Base-by-base conservation (phyloP, 495 filamentous ascomycete genomes). In the Xylaria venustula region DNA sequence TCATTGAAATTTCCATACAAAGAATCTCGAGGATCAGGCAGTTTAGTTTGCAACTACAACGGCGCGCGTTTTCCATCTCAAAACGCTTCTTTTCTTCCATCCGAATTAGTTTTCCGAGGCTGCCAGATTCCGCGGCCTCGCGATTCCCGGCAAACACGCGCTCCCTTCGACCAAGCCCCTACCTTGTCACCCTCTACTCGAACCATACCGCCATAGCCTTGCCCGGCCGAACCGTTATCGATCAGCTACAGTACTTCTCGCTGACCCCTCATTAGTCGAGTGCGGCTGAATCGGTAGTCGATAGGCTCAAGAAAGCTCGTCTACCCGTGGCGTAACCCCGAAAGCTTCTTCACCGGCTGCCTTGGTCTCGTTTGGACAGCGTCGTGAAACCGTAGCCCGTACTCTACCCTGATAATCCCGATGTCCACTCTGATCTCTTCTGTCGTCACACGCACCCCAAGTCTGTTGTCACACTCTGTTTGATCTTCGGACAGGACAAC, bases 1-100 rank as follows among this genome's bases (percentile, higher is more conserved):
- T 26, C 4, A 36, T 45, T 46, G n/a, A n/a, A n/a, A n/a, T n/a
- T n/a, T n/a, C n/a, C n/a, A n/a, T 42, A 59, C 46, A 59, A 59
- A 51, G 56, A 42, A 22, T 5, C 12, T 30, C 7, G 17, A 15
- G 15, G n/a, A n/a, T n/a, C n/a, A n/a, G n/a, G n/a, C n/a, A 48
- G 30, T 44, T 37, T 8, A 9, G n/a, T n/a, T 44, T 11, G 44
- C 32, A 14, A 7, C 42, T 30, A 45, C 42, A n/a, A 19, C 54
- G 42, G 30, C 30, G 23, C 54, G 45, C 45, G 32, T 41, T 34
- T 19, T 40, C n/a, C n/a, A n/a, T n/a, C 11, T 25, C 42, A 25
- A 37, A 5, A 37, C 12, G 41, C 19, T 25, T 48, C 28, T 45
- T 48, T 45, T 23, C 25, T 49, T 14, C 3, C 17, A 15, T 9